Conservation (phyloP, 2,329 filamentous ascomycete species). For the Colletotrichum abscissum region DNA sequence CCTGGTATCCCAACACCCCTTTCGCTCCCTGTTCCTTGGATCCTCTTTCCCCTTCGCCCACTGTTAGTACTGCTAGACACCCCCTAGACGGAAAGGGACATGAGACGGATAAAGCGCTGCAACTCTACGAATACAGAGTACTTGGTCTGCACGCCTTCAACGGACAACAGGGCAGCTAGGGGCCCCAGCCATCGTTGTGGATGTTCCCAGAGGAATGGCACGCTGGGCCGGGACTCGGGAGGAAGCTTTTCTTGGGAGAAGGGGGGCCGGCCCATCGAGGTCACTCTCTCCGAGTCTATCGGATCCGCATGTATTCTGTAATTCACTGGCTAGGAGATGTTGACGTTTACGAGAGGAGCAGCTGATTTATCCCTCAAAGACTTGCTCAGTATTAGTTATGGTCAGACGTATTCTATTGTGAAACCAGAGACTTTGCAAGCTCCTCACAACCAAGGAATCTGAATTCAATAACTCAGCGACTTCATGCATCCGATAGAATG, state of each 20-base stretch:
- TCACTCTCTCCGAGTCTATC: neutral
- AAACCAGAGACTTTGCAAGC: neutral
- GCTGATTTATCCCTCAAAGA: neutral
- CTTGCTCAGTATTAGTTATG: neutral
- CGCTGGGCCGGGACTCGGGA: conserved; percentile 24
- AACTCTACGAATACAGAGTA: neutral
- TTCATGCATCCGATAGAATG: neutral
- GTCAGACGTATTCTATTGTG: neutral
- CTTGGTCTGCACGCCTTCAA: neutral
- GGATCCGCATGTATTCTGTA: neutral
- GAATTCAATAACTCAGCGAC: neutral
- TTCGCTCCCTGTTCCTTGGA: neutral
- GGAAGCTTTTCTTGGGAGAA: conserved; percentile 5
- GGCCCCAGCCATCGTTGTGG: conserved; percentile 11
- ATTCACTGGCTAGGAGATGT: neutral
- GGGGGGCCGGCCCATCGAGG: neutral
- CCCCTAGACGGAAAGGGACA: neutral
- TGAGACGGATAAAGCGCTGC: conserved; percentile 10
- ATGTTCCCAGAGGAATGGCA: conserved; percentile 34
- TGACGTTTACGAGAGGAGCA: neutral
- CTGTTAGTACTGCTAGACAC: neutral
- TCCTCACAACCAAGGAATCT: neutral
- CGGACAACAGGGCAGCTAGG: conserved; percentile 9
- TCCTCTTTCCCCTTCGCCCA: neutral
- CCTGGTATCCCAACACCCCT: neutral